These are phyloP conservation scores for Cladosporium sp. DNA, from an alignment of 2,329 filamentous ascomycete species.

Conservation along the genomic window DNA sequence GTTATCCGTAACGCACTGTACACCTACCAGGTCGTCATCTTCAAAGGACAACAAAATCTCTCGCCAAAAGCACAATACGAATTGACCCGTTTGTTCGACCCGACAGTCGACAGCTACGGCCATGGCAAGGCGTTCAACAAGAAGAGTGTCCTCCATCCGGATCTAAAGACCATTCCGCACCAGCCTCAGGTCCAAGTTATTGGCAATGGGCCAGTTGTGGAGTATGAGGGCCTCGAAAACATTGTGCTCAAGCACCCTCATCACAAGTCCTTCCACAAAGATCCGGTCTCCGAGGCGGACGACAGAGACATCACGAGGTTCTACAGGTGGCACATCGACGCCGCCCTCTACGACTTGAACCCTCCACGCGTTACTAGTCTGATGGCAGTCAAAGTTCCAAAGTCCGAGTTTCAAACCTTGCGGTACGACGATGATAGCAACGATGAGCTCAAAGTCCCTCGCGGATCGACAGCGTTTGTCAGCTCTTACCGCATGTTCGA, in stretches of 20 bases:
- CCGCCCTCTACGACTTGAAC: slow-evolving; percentile 69
- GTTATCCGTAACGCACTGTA: slow-evolving; percentile 63
- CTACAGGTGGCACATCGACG: slow-evolving; percentile 78
- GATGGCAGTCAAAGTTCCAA: slow-evolving; percentile 67
- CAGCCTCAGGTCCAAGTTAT: slow-evolving; percentile 79
- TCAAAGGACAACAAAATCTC: slow-evolving; percentile 62
- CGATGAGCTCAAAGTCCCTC: slow-evolving; percentile 62
- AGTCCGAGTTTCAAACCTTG: slow-evolving; percentile 60
- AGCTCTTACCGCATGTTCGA: slow-evolving; percentile 68
- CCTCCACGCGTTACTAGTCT: slow-evolving; percentile 69
- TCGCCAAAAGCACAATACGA: slow-evolving; percentile 69
- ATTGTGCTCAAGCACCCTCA: slow-evolving; percentile 69
- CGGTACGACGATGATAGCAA: slow-evolving; percentile 68
- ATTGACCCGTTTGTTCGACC: slow-evolving; percentile 70
- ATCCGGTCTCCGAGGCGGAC: slow-evolving; percentile 57
- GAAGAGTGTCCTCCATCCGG: slow-evolving; percentile 67
- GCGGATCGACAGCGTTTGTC: slow-evolving; percentile 73
- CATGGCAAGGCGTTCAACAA: slow-evolving; percentile 70
- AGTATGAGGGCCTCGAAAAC: slow-evolving; percentile 66
- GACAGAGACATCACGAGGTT: slow-evolving; percentile 56
- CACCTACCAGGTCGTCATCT: slow-evolving; percentile 62
- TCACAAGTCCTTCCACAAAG: slow-evolving; percentile 70
- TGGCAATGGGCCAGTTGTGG: slow-evolving; percentile 64
- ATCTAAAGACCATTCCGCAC: slow-evolving; percentile 73
- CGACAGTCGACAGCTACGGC: slow-evolving; percentile 60